Evolutionary conservation across 1,284 basidiomycete species (phyloP), one percentile per base, ranked within the genome.

Genomic region (Cryptococcus floricola): DNA sequence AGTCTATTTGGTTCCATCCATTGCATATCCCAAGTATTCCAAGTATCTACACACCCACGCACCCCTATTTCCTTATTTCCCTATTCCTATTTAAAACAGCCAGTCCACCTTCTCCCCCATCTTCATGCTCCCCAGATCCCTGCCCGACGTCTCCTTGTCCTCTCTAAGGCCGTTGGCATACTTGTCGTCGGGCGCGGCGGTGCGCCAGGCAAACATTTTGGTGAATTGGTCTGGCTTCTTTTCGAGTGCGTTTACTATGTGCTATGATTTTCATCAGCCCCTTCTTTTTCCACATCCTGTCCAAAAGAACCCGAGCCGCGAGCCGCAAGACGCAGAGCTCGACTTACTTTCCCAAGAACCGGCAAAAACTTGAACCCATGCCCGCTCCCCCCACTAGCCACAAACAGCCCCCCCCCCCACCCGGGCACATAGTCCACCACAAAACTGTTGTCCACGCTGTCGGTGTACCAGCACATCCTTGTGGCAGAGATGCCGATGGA

Each of bases 291-390:
- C 19, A n/a, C n/a, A n/a, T n/a, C n/a, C n/a, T n/a, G n/a, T n/a
- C n/a, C n/a, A n/a, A n/a, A n/a, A n/a, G n/a, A n/a, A n/a, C n/a
- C n/a, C n/a, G n/a, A n/a, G n/a, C n/a, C n/a, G n/a, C n/a, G n/a
- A n/a, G n/a, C n/a, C n/a, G n/a, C n/a, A n/a, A n/a, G n/a, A n/a
- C n/a, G n/a, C n/a, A n/a, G n/a, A n/a, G n/a, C n/a, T n/a, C n/a
- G n/a, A n/a, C 19, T 19, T 37, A 61, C 60, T 38, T 62, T 59
- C 3, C 66, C 66, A 3, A 69, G 54, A 5, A 69, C 62, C 2
- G 67, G 67, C n/a, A 69, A 52, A 53, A 69, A 69, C 53, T 69
- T 69, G 62, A 65, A 69, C 8, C 67, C 67, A 44, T 69, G 67
- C 4, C 67, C 67, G 12, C 55, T 59, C 6, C 67, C 67, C 34